Conservation (phyloP, 2,329 filamentous ascomycete genomes). For the Mariannaea sp. region DNA sequence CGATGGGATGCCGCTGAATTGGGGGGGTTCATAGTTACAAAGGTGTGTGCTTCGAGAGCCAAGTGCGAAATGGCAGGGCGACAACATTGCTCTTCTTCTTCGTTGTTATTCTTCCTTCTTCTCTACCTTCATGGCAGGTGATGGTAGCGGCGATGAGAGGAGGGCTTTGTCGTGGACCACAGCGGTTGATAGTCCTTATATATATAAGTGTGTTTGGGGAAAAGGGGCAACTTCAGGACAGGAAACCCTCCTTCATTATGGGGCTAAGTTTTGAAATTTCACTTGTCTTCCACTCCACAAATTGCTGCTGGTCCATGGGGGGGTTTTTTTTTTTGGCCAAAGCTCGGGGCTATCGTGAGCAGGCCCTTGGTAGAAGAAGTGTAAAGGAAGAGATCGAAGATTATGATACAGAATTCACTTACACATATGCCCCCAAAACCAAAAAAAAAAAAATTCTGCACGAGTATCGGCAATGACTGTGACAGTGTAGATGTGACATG, state of each 20-base stretch:
- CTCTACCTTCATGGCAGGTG: background rate
- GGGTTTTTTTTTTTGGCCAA: too few species aligned
- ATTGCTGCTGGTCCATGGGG: background rate
- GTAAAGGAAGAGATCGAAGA: conserved; percentile 16
- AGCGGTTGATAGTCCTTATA: too few species aligned
- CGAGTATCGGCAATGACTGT: too few species aligned
- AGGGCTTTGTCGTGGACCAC: too few species aligned
- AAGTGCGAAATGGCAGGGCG: conserved; percentile 7
- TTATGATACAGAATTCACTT: conserved; percentile 16
- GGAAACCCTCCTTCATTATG: too few species aligned
- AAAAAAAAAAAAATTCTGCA: too few species aligned
- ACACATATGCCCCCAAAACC: background rate
- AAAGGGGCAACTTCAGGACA: too few species aligned
- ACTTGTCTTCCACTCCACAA: background rate
- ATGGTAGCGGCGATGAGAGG: too few species aligned
- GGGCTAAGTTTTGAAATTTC: too few species aligned
- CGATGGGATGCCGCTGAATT: conserved; percentile 7
- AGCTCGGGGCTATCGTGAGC: background rate
- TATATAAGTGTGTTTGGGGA: too few species aligned
- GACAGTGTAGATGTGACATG: too few species aligned
- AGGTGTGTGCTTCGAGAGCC: background rate
- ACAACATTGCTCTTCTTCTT: conserved; percentile 9
- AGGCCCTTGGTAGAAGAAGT: conserved; percentile 2
- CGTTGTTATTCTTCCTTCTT: conserved; percentile 9
- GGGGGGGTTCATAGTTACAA: background rate